Conservation (phyloP, 345 rosid genomes). For the Draba incana region DNA sequence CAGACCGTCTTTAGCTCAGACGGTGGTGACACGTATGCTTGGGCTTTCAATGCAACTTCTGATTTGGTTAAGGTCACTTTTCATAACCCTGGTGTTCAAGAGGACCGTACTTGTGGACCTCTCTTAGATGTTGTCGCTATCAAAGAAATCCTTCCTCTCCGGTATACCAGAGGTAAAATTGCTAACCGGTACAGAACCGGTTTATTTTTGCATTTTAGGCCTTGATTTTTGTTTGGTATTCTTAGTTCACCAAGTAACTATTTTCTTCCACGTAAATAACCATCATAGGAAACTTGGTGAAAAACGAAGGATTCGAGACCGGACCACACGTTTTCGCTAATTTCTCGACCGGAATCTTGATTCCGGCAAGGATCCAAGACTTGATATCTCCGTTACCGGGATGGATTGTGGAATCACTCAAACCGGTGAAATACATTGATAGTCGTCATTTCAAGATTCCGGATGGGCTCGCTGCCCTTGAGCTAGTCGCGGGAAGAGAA, state of each 20-base stretch:
- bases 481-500: conserved; percentile 85
- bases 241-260: background rate
- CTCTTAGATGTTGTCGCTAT: conserved; percentile 83
- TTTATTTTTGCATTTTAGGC: background rate
- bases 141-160: conserved; percentile 64
- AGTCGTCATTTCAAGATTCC: conserved; percentile 68
- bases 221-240: background rate
- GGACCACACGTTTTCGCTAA: conserved; percentile 81
- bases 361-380: conserved; percentile 61
- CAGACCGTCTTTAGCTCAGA: conserved; percentile 80
- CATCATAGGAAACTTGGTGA: conserved; percentile 57
- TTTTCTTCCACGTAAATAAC: background rate
- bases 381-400: conserved; percentile 76
- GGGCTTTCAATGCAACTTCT: conserved; percentile 64
- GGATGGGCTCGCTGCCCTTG: conserved; percentile 56
- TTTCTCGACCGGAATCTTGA: conserved; percentile 79
- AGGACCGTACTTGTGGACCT: conserved; percentile 82
- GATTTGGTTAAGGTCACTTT: conserved; percentile 58
- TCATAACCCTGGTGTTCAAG: conserved; percentile 85
- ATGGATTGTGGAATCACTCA: conserved; percentile 86
- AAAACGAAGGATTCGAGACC: conserved; percentile 74
- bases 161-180: conserved; percentile 46
- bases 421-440: conserved; percentile 76
- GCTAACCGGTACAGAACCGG: conserved; percentile 17
- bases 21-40: conserved; percentile 84